These are phyloP conservation scores for Hirschfeldia incana DNA, from an alignment of 345 rosid species.

Conservation along the genomic window DNA sequence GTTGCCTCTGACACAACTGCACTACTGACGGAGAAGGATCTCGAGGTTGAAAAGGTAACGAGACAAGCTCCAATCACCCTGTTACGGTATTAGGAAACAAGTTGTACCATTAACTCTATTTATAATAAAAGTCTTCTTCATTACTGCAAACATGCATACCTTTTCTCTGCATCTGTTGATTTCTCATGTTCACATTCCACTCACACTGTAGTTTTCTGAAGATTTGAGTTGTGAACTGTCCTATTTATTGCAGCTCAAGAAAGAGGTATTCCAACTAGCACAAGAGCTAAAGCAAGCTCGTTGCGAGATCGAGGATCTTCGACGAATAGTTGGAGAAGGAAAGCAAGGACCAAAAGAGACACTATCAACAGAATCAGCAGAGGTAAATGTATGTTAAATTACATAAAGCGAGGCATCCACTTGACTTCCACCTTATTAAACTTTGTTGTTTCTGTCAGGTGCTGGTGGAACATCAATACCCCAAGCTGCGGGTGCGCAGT, in stretches of 20 bases:
- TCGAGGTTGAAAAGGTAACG: slow-evolving; percentile 73
- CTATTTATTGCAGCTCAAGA: slow-evolving; percentile 53
- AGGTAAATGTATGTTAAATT: slow-evolving; percentile 21
- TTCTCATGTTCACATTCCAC: slow-evolving; percentile 11
- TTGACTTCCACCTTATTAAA: neutral
- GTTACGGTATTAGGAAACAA: neutral
- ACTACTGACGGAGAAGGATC: slow-evolving; percentile 68
- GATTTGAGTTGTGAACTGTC: neutral
- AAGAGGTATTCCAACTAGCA: slow-evolving; percentile 57
- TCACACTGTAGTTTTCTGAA: slow-evolving; percentile 10
- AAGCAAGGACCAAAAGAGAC: slow-evolving; percentile 33
- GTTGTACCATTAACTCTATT: neutral
- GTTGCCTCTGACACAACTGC: slow-evolving; percentile 47
- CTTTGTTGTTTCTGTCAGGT: slow-evolving; percentile 43
- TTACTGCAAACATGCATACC: too few species aligned
- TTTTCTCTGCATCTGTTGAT: too few species aligned
- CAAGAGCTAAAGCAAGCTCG: slow-evolving; percentile 54
- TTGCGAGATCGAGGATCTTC: slow-evolving; percentile 66
- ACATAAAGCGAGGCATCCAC: slow-evolving; percentile 6
- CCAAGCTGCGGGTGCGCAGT: slow-evolving; percentile 61
- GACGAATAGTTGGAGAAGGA: slow-evolving; percentile 41
- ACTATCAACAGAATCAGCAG: slow-evolving; percentile 45
- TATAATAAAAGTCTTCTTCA: too few species aligned
- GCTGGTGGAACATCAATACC: slow-evolving; percentile 47
- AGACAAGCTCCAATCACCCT: slow-evolving; percentile 23